Conservation (phyloP, 495 filamentous ascomycete genomes). For the Aspergillus egyptiacus region DNA sequence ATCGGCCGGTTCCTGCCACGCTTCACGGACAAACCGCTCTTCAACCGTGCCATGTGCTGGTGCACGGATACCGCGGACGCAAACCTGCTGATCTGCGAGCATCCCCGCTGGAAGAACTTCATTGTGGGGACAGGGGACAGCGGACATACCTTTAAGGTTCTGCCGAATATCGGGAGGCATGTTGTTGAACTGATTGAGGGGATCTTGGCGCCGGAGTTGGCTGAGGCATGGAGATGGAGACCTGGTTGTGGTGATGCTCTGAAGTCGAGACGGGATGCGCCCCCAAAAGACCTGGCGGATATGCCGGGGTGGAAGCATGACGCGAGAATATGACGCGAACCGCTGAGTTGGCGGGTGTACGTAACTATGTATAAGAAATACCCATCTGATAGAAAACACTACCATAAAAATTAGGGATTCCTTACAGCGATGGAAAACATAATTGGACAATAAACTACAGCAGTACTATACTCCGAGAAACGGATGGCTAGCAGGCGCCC, state of each 20-base stretch:
- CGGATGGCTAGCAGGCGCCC: too few species aligned
- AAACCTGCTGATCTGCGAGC: background rate
- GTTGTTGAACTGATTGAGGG: slow-evolving; percentile 1
- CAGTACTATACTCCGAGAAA: too few species aligned
- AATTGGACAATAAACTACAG: too few species aligned
- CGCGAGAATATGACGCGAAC: too few species aligned
- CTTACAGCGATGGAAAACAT: too few species aligned
- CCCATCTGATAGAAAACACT: too few species aligned
- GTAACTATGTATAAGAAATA: too few species aligned
- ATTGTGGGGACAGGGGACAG: background rate
- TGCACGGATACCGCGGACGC: slow-evolving; percentile 3
- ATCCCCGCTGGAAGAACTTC: slow-evolving; percentile 1
- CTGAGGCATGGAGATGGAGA: slow-evolving; percentile 1
- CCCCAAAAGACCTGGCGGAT: background rate
- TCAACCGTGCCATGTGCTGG: slow-evolving; percentile 4
- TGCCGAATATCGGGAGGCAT: slow-evolving; percentile 2
- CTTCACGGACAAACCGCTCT: background rate
- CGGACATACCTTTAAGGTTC: background rate
- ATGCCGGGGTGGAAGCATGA: slow-evolving; percentile 4
- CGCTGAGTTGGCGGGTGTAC: too few species aligned
- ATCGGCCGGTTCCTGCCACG: background rate
- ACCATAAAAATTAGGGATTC: too few species aligned
- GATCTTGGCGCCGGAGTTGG: background rate
- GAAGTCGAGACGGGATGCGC: background rate
- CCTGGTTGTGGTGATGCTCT: slow-evolving; percentile 2